Conservation (phyloP, 116 monocot species). For the Phalaenopsis hybrid region DNA sequence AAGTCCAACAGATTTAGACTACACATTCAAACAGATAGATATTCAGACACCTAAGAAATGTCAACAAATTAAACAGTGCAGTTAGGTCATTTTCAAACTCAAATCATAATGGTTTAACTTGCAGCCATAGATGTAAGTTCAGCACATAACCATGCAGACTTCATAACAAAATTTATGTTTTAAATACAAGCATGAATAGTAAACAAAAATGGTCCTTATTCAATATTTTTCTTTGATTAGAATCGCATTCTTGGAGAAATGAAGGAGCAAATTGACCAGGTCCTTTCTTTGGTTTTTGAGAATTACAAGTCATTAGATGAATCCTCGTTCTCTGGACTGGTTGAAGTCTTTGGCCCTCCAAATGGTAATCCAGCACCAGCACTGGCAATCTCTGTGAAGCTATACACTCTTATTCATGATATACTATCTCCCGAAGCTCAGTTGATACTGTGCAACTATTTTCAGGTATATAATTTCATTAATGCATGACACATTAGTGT, state of each 20-base stretch:
- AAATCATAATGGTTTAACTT: too few relatives aligned
- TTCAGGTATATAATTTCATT: slow-evolving; percentile 40
- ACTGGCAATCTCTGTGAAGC: slow-evolving; percentile 61
- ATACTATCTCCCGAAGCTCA: slow-evolving; percentile 83
- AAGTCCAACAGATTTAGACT: too few relatives aligned
- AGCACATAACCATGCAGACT: background rate
- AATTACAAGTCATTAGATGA: slow-evolving; percentile 96
- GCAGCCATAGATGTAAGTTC: too few relatives aligned
- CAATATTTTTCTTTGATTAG: slow-evolving; percentile 13
- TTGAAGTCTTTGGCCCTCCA: slow-evolving; percentile 55
- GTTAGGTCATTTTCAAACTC: too few relatives aligned
- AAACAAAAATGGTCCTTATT: background rate
- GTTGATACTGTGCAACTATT: slow-evolving; percentile 71
- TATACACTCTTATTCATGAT: slow-evolving; percentile 87
- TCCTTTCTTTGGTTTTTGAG: slow-evolving; percentile 72
- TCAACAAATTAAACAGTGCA: too few relatives aligned
- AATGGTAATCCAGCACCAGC: slow-evolving; percentile 65
- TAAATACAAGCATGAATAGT: background rate
- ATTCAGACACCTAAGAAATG: too few relatives aligned
- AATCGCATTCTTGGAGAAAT: slow-evolving; percentile 91
- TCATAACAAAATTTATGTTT: background rate
- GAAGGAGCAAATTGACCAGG: slow-evolving; percentile 66
- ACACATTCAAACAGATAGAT: too few relatives aligned
- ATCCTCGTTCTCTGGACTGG: slow-evolving; percentile 60
- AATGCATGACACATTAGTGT: background rate